Evolutionary conservation across 2,329 filamentous ascomycete species (phyloP).

Genomic region (Verticillium nubilum): DNA sequence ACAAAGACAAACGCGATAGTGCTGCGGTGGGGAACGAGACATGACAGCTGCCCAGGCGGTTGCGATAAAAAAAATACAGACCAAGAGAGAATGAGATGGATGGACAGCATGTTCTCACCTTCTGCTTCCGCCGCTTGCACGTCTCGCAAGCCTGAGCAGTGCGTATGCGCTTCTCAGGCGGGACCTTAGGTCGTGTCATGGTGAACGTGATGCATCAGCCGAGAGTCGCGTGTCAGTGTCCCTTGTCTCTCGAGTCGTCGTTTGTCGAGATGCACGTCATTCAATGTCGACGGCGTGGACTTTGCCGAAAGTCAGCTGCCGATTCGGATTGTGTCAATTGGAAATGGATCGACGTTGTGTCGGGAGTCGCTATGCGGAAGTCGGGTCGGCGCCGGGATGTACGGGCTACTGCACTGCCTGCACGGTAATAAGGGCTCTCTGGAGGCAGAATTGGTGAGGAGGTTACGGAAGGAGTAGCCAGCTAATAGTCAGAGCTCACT

Average conservation of each 20-base stretch:
- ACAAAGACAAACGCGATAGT: neutral
- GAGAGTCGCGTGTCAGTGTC: slow-evolving; percentile 1
- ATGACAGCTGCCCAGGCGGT: too few species aligned
- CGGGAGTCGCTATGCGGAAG: slow-evolving; percentile 4
- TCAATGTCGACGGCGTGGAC: slow-evolving; percentile 5
- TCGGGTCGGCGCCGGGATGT: slow-evolving; percentile 3
- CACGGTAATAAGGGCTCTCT: neutral
- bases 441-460: neutral
- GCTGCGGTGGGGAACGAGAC: neutral
- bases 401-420: slow-evolving; percentile 7
- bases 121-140: slow-evolving; percentile 63
- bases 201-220: slow-evolving; percentile 15
- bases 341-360: neutral
- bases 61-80: too few species aligned
- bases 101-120: slow-evolving; percentile 38
- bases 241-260: neutral
- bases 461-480: neutral
- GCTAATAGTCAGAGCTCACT: neutral
- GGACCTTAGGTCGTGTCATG: slow-evolving; percentile 51
- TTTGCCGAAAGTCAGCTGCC: neutral
- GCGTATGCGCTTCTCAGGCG: slow-evolving; percentile 55
- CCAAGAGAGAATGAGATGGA: neutral
- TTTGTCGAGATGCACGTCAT: slow-evolving; percentile 7
- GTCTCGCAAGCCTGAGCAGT: slow-evolving; percentile 59
- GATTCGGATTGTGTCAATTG: neutral